Evolutionary conservation across 2,329 filamentous ascomycete genomes (phyloP).

Genomic region (Mycosphaerelloides madeirae): DNA sequence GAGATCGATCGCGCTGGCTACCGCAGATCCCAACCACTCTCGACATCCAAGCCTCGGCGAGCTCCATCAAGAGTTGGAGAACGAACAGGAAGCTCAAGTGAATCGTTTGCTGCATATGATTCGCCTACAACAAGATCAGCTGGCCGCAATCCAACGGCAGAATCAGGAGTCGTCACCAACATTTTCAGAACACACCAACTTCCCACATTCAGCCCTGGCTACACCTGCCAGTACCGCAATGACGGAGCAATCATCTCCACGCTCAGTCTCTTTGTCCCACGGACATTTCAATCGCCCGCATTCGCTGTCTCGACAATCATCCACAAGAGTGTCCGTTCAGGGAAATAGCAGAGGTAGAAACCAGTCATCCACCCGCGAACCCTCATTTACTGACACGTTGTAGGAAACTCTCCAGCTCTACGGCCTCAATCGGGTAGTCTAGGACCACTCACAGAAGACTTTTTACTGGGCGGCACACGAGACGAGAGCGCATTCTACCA

Average conservation of each 20-base stretch:
- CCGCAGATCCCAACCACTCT: conserved; percentile 53
- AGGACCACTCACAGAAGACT: conserved; percentile 46
- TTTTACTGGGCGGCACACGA: conserved; percentile 54
- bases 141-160: conserved; percentile 48
- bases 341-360: conserved; percentile 32
- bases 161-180: conserved; percentile 39
- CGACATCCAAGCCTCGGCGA: conserved; percentile 68
- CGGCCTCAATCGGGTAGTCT: conserved; percentile 54
- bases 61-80: conserved; percentile 73
- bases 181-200: conserved; percentile 15
- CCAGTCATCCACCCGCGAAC: too few relatives aligned
- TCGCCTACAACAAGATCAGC: conserved; percentile 67
- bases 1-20: conserved; percentile 41
- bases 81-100: conserved; percentile 74
- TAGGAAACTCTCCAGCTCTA: conserved; percentile 40
- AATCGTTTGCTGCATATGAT: conserved; percentile 76
- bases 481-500: conserved; percentile 78
- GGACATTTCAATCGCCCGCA: conserved; percentile 26
- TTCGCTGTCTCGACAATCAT: conserved; percentile 43
- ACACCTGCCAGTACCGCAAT: conserved; percentile 44
- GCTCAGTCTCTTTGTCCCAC: conserved; percentile 17
- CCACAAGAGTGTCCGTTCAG: conserved; percentile 30
- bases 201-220: conserved; percentile 33
- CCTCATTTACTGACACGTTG: too few relatives aligned
- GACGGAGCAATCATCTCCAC: conserved; percentile 26